phyloP scores from a whole-genome alignment of 352 stramenopile species.

The Globisporangium paddicum region DNA sequence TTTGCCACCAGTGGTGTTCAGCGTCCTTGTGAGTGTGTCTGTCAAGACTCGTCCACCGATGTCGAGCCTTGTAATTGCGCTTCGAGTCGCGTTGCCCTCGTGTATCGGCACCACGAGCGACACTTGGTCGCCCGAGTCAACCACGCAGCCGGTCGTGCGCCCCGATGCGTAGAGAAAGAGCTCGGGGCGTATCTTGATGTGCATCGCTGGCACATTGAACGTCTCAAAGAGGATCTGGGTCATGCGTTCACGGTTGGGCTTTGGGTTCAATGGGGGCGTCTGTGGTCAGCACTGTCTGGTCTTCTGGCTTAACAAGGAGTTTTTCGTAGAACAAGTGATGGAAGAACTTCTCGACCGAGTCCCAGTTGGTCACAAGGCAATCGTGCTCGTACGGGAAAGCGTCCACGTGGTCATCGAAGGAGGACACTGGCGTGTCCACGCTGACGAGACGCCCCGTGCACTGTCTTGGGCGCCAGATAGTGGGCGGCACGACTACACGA shows the following conservation, averaged over 20 bases:
- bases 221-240: slow-evolving; percentile 97
- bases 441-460: neutral
- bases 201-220: slow-evolving; percentile 91
- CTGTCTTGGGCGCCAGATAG: neutral
- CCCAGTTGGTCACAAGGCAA: too few relatives aligned
- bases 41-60: neutral
- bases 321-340: slow-evolving; percentile 93
- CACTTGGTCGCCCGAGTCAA: slow-evolving; percentile 45
- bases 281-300: slow-evolving; percentile 93
- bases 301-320: slow-evolving; percentile 90
- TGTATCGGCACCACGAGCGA: neutral
- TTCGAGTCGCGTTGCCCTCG: neutral
- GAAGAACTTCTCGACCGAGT: neutral
- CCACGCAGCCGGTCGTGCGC: slow-evolving; percentile 87
- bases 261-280: slow-evolving; percentile 94
- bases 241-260: slow-evolving; percentile 87
- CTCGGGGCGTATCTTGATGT: slow-evolving; percentile 84
- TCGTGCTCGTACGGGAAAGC: too few relatives aligned
- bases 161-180: slow-evolving; percentile 90
- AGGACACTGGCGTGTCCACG: too few relatives aligned
- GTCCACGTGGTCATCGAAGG: too few relatives aligned
- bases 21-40: neutral
- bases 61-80: neutral
- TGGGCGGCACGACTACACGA: neutral
- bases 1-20: neutral